Evolutionary conservation across 2,329 filamentous ascomycete species (phyloP).

Genomic region (Macrophomina phaseolina): DNA sequence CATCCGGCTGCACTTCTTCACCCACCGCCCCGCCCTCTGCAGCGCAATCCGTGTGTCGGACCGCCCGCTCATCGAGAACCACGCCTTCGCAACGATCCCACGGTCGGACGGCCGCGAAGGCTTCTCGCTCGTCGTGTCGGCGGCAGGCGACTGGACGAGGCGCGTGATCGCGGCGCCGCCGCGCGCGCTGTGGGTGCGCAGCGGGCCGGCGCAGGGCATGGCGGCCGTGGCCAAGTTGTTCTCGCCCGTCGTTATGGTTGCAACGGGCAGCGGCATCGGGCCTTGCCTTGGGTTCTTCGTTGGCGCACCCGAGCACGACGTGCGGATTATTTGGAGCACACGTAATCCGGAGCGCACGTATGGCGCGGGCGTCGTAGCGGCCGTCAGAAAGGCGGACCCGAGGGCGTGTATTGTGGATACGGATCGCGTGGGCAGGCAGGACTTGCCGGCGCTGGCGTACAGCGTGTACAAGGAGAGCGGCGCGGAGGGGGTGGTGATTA

Average conservation of each 20-base stretch:
- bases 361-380: slow-evolving; percentile 60
- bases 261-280: slow-evolving; percentile 44
- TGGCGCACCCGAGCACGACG: slow-evolving; percentile 37
- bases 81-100: slow-evolving; percentile 47
- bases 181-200: slow-evolving; percentile 39
- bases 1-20: slow-evolving; percentile 63
- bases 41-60: slow-evolving; percentile 20
- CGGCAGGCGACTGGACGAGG: slow-evolving; percentile 44
- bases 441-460: slow-evolving; percentile 64
- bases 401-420: slow-evolving; percentile 73
- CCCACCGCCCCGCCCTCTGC: slow-evolving; percentile 9
- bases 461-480: slow-evolving; percentile 53
- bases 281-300: slow-evolving; percentile 60
- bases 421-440: slow-evolving; percentile 58
- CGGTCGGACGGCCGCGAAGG: slow-evolving; percentile 33
- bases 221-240: slow-evolving; percentile 42
- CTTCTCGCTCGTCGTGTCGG: slow-evolving; percentile 40
- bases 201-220: slow-evolving; percentile 39
- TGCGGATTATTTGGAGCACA: slow-evolving; percentile 73
- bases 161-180: slow-evolving; percentile 34
- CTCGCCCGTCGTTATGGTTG: slow-evolving; percentile 40
- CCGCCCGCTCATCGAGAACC: slow-evolving; percentile 42
- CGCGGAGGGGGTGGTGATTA: slow-evolving; percentile 73
- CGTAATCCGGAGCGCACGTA: slow-evolving; percentile 67
- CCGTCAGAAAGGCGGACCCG: slow-evolving; percentile 64